Evolutionary conservation across 495 filamentous ascomycete species (phyloP).

Genomic region (Penicillium psychrofluorescens): DNA sequence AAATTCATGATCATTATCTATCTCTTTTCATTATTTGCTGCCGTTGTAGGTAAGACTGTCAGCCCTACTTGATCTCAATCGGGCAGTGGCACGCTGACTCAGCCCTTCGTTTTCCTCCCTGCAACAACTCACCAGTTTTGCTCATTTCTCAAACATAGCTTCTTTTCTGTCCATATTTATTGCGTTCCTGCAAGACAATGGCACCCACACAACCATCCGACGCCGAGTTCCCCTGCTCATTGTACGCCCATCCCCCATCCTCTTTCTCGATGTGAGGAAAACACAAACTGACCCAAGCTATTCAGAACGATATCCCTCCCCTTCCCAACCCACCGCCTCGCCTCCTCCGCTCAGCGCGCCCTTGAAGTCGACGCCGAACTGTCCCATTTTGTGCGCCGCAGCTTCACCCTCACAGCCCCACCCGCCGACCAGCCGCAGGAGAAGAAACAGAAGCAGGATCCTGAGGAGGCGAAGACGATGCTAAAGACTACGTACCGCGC

Average conservation of each 20-base stretch:
- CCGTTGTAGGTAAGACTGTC: too few relatives aligned
- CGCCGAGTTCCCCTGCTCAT: slow-evolving; percentile 59
- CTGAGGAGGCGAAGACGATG: slow-evolving; percentile 43
- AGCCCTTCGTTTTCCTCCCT: background rate
- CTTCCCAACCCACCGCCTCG: slow-evolving; percentile 74
- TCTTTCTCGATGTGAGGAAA: background rate
- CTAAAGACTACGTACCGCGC: slow-evolving; percentile 75
- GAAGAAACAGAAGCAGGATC: slow-evolving; percentile 20
- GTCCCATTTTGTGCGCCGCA: slow-evolving; percentile 70
- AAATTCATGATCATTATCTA: too few relatives aligned
- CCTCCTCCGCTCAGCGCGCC: slow-evolving; percentile 64
- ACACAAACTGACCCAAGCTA: slow-evolving; percentile 6
- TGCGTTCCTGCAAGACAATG: slow-evolving; percentile 5
- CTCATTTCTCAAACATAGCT: too few relatives aligned
- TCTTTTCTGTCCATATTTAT: background rate
- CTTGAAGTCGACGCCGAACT: slow-evolving; percentile 84
- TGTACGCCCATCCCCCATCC: slow-evolving; percentile 43
- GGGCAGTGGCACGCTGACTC: background rate
- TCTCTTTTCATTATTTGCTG: too few relatives aligned
- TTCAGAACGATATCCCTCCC: slow-evolving; percentile 71
- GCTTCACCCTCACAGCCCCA: slow-evolving; percentile 49
- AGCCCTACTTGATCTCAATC: too few relatives aligned
- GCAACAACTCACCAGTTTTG: background rate
- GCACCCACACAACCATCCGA: slow-evolving; percentile 27
- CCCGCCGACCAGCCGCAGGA: slow-evolving; percentile 16